Evolutionary conservation across 371 early-diverging fungal genomes (phyloP), one percentile per base, ranked within the genome.

Genomic region (Apophysomyces ossiformis): DNA sequence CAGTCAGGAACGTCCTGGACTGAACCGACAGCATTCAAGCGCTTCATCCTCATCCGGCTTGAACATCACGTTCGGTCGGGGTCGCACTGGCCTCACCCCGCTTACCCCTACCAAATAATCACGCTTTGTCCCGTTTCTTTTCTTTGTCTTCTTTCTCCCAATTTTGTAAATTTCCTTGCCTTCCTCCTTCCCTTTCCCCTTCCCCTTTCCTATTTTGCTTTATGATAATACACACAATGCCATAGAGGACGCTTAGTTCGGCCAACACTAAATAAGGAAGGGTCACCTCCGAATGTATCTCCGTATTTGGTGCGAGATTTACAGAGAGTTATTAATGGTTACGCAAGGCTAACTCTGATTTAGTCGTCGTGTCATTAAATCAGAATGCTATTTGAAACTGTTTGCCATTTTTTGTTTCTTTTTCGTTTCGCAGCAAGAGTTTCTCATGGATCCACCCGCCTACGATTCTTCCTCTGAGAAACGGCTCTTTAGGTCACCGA

Each of bases 1-100:
- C 26, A 36, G 37, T 13, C 57, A 37, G 1, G 18, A 63, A n/a
- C 61, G 67, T 7, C 66, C 68, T 26, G 60, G 46, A 18, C 38
- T 67, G 5, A 44, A 68, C 39, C 67, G 72, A n/a, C 62, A 72
- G 45, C 46, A 65, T 62, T 72, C 72, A 4, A 58, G 68, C 6
- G 72, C 68, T 13, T 72, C 72, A 1, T 65, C 65, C 13, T 65
- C 66, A 1, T 72, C 72, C 4, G 72, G 72, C 11, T 47, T 72
- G n/a, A 68, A 59, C 41, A 66, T 72, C 21, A 68, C 68, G 21
- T 66, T 70, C 38, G 54, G 57, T 63, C 58, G 66, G 13, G 59
- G 61, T 50, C 72, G 72, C 32, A 58, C 54, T 18, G 54, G 54
- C 54, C 21, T 50, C 54, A 50, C 54, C 54, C 54, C 54, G 16